A percentile compares a stretch with the other conserved stretches of the same genome.
These are phyloP conservation scores for Penicillium capsulatum DNA, from an alignment of 2,329 filamentous ascomycete species.

Conservation along the genomic window DNA sequence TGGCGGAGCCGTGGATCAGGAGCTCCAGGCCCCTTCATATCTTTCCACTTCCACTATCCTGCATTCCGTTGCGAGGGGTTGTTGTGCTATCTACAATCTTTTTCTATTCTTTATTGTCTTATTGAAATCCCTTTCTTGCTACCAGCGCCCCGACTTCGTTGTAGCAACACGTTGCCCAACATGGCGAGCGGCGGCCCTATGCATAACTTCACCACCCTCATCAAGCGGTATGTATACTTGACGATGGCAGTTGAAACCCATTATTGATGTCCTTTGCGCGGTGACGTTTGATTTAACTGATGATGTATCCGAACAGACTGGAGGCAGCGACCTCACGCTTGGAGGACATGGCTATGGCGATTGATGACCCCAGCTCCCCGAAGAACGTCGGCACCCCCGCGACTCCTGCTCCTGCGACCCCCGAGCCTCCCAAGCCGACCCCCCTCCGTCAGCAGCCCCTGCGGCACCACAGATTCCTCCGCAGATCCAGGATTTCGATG, in stretches of 20 bases:
- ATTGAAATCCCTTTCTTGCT: background rate
- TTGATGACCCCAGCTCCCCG: conserved; percentile 47
- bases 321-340: conserved; percentile 94
- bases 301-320: conserved; percentile 64
- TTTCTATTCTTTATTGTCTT: background rate
- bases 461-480: conserved; percentile 62
- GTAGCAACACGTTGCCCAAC: conserved; percentile 23
- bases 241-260: background rate
- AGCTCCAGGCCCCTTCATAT: conserved; percentile 12
- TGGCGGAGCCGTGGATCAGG: conserved; percentile 15
- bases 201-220: conserved; percentile 94
- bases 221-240: conserved; percentile 74
- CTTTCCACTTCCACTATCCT: conserved; percentile 6
- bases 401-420: conserved; percentile 20
- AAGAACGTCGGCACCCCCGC: conserved; percentile 30
- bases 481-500: conserved; percentile 83
- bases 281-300: conserved; percentile 21
- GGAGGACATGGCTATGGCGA: conserved; percentile 87
- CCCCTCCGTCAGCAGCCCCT: conserved; percentile 46
- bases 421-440: conserved; percentile 29
- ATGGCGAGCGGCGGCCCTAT: conserved; percentile 76
- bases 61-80: conserved; percentile 4
- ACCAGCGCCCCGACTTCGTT: conserved; percentile 4
- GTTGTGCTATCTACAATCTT: background rate
- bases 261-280: background rate